Percentiles rank a stretch among this genome's conserved stretches.
Evolutionary conservation across 805 yeast species (phyloP).

Genomic region (Wickerhamomyces canadensis): DNA sequence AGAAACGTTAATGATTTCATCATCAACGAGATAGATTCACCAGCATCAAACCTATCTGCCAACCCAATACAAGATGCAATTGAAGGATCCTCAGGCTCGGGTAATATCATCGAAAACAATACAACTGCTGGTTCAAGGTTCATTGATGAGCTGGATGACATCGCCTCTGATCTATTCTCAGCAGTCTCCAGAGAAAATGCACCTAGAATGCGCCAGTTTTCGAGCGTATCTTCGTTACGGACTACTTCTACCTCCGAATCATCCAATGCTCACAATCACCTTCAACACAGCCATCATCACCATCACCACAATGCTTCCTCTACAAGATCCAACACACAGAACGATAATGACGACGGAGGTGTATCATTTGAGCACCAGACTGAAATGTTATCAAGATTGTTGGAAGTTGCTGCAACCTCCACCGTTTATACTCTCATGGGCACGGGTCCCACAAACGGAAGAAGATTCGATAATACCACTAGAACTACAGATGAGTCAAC

Average conservation of each 20-base stretch:
- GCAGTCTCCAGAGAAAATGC: constrained; percentile 7
- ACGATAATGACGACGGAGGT: not conserved
- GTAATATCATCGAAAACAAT: constrained; percentile 2
- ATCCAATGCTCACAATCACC: not conserved
- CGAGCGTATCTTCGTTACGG: not conserved
- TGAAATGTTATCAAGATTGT: constrained; percentile 35
- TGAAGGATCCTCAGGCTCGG: constrained; percentile 7
- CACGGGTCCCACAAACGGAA: constrained; percentile 20
- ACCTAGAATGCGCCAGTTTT: not conserved
- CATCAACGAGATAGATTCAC: not conserved
- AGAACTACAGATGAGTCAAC: constrained; percentile 4
- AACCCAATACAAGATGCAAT: not conserved
- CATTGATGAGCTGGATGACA: constrained; percentile 19
- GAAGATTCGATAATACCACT: constrained; percentile 25
- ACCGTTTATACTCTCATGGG: constrained; percentile 37
- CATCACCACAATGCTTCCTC: constrained; percentile 1
- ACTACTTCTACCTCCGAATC: not conserved
- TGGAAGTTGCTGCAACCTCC: constrained; percentile 41
- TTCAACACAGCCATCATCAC: not conserved
- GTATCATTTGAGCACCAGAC: constrained; percentile 28
- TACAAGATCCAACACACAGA: not conserved
- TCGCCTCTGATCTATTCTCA: constrained; percentile 15
- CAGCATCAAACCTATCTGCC: not conserved
- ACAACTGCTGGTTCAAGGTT: constrained; percentile 4
- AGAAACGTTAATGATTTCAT: no score